phyloP scores from a whole-genome alignment of 192 early-diverging fungal genomes.

The Coemansia sp. region DNA sequence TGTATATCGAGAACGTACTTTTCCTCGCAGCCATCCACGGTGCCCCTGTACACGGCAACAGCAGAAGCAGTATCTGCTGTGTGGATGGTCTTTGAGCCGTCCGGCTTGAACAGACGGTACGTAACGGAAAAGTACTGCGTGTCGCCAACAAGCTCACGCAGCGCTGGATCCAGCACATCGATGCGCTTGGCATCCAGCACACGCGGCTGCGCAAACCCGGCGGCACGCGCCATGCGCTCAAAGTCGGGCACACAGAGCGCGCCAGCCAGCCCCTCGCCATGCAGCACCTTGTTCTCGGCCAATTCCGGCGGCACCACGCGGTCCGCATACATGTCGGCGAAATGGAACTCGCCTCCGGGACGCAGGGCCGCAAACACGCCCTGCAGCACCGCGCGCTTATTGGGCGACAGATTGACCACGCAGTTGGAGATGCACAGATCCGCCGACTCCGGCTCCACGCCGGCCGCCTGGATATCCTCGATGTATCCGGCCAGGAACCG shows the following conservation, averaged over 20 bases:
- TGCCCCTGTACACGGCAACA: conserved; percentile 48
- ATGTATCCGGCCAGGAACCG: conserved; percentile 51
- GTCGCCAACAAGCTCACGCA: conserved; percentile 45
- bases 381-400: conserved; percentile 48
- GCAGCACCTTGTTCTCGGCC: conserved; percentile 41
- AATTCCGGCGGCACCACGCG: conserved; percentile 39
- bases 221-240: conserved; percentile 29
- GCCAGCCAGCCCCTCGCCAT: conserved; percentile 51
- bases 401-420: conserved; percentile 55
- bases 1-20: conserved; percentile 33
- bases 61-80: conserved; percentile 5
- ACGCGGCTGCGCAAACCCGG: conserved; percentile 36
- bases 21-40: conserved; percentile 40
- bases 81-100: conserved; percentile 41
- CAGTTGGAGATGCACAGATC: conserved; percentile 55
- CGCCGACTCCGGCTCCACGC: conserved; percentile 31
- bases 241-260: conserved; percentile 40
- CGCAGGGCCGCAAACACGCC: conserved; percentile 41
- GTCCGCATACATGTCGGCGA: conserved; percentile 53
- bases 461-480: conserved; percentile 34
- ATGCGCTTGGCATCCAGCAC: conserved; percentile 37
- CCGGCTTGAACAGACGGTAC: conserved; percentile 55
- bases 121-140: conserved; percentile 54
- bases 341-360: conserved; percentile 50
- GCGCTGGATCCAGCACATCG: conserved; percentile 31